Conservation (phyloP, 176 grass and related monocot species). For the Chloris gayana region DNA sequence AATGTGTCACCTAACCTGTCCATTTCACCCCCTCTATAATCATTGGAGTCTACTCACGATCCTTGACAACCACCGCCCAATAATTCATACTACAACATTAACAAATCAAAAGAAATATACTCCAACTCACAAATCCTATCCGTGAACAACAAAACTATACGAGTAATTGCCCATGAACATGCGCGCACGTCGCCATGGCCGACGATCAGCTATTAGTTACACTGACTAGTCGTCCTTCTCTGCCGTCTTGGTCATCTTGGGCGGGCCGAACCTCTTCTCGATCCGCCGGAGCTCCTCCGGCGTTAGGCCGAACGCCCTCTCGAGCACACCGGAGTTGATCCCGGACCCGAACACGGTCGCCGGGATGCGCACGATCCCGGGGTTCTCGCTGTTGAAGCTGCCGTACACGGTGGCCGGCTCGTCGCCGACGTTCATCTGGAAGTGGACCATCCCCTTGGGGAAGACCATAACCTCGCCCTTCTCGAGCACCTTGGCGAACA, state of each 20-base stretch:
- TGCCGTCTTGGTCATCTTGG: conserved; percentile 46
- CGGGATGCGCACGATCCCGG: conserved; percentile 69
- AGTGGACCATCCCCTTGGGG: conserved; percentile 70
- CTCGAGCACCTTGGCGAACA: conserved; percentile 77
- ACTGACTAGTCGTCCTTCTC: conserved; percentile 37
- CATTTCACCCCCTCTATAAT: not conserved
- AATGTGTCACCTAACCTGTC: not conserved
- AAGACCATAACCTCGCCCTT: conserved; percentile 86
- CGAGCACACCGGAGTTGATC: conserved; percentile 56
- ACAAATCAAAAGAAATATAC: conserved; percentile 22
- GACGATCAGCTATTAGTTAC: not conserved
- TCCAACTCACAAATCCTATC: conserved; percentile 1
- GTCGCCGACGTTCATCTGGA: conserved; percentile 84
- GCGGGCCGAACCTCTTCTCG: conserved; percentile 64
- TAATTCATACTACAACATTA: conserved; percentile 18
- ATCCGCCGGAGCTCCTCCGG: conserved; percentile 51
- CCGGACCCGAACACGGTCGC: conserved; percentile 69
- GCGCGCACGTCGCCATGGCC: not conserved
- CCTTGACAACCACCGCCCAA: not conserved
- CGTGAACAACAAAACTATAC: not conserved
- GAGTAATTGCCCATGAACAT: conserved; percentile 18
- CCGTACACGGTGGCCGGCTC: conserved; percentile 59
- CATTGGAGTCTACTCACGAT: not conserved
- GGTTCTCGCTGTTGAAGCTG: conserved; percentile 86
- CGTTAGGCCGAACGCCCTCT: conserved; percentile 70